Conservation (phyloP, 768 basidiomycete species). For the Cantharellus anzutake region DNA sequence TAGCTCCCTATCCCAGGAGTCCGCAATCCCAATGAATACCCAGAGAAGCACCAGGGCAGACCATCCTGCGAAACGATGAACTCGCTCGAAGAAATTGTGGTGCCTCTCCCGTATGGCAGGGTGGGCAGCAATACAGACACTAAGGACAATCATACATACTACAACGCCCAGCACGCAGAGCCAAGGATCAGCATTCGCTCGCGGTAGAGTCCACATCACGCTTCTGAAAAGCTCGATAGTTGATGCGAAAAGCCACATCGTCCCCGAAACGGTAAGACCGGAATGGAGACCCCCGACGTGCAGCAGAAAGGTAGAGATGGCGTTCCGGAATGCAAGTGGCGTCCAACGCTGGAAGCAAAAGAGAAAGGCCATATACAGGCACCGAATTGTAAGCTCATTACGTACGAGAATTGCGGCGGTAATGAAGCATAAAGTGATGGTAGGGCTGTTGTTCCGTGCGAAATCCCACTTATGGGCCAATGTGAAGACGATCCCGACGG, state of each 20-base stretch:
- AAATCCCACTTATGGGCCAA: neutral
- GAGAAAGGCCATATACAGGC: neutral
- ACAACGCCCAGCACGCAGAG: neutral
- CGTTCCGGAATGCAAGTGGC: neutral
- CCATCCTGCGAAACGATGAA: conserved; percentile 42
- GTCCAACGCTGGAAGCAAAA: neutral
- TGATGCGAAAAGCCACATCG: neutral
- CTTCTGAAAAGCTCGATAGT: neutral
- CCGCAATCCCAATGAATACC: conserved; percentile 36
- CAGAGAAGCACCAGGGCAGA: conserved; percentile 32
- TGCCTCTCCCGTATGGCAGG: conserved; percentile 27
- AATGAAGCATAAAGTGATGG: neutral
- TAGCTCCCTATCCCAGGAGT: conserved; percentile 1
- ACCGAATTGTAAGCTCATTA: neutral
- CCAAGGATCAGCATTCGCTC: neutral
- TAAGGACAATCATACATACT: neutral
- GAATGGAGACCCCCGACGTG: neutral
- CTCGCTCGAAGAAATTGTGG: conserved; percentile 35
- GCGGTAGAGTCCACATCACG: neutral
- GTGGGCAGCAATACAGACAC: conserved; percentile 18
- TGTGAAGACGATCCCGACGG: neutral
- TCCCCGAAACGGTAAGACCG: neutral
- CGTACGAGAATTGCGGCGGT: neutral
- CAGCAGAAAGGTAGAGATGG: neutral
- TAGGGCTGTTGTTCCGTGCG: neutral